phyloP scores from a whole-genome alignment of 2,329 filamentous ascomycete species.

The Penicillium sp. region DNA sequence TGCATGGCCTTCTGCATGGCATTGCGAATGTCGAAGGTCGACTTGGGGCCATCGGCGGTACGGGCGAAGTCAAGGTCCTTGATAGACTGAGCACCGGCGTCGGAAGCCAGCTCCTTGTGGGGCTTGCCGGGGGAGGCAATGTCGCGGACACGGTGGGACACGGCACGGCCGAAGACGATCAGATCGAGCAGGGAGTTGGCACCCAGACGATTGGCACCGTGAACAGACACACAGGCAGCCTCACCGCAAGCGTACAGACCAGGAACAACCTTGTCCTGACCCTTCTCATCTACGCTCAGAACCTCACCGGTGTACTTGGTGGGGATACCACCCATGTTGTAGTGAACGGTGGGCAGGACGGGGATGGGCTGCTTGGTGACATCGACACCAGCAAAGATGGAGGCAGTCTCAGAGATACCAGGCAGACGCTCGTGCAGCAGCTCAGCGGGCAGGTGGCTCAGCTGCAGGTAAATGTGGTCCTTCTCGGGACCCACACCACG shows the following conservation, averaged over 20 bases:
- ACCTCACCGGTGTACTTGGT: slow-evolving; percentile 98
- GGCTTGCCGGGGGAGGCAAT: slow-evolving; percentile 81
- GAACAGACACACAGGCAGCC: slow-evolving; percentile 94
- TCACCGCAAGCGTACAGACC: slow-evolving; percentile 96
- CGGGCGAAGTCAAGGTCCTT: slow-evolving; percentile 80
- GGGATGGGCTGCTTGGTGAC: slow-evolving; percentile 96
- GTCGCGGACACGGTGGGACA: slow-evolving; percentile 94
- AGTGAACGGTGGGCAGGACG: slow-evolving; percentile 94
- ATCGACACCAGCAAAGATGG: slow-evolving; percentile 95
- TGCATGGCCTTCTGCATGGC: slow-evolving; percentile 99
- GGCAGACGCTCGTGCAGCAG: slow-evolving; percentile 93
- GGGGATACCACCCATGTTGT: slow-evolving; percentile 99
- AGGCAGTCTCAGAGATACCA: slow-evolving; percentile 97
- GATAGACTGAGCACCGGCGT: slow-evolving; percentile 86
- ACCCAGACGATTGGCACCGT: slow-evolving; percentile 95
- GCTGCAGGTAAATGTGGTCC: slow-evolving; percentile 97
- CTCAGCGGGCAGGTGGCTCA: slow-evolving; percentile 89
- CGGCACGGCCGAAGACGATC: slow-evolving; percentile 95
- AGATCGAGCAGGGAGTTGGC: slow-evolving; percentile 98
- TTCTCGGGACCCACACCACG: slow-evolving; percentile 95
- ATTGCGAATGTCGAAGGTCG: slow-evolving; percentile 80
- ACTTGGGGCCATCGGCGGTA: slow-evolving; percentile 78
- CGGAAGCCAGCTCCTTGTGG: slow-evolving; percentile 74
- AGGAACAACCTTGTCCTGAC: slow-evolving; percentile 88
- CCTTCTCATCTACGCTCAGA: slow-evolving; percentile 77